These are phyloP conservation scores for Meyerozyma smithsonii DNA, from an alignment of 1,139 yeast species.

Conservation along the genomic window DNA sequence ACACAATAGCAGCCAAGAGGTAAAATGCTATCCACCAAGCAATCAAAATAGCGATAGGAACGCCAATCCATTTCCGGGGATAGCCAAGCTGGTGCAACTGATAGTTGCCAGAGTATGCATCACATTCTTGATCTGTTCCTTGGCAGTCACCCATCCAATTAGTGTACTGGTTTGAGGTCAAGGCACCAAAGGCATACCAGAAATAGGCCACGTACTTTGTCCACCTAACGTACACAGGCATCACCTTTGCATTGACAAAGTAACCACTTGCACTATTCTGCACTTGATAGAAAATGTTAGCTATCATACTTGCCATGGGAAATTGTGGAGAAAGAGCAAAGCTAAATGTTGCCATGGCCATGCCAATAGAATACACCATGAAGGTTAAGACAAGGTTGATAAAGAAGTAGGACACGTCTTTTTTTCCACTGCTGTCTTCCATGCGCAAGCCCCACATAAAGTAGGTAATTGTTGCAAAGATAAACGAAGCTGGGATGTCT, in stretches of 20 bases:
- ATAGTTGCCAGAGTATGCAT: conserved; percentile 17
- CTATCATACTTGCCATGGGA: conserved; percentile 15
- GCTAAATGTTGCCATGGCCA: conserved; percentile 19
- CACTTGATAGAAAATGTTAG: conserved; percentile 19
- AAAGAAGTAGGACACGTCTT: conserved; percentile 13
- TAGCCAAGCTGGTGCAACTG: conserved; percentile 17
- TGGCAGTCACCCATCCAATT: conserved; percentile 20
- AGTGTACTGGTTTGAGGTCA: conserved; percentile 19
- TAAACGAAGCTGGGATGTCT: conserved; percentile 17
- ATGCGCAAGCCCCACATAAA: conserved; percentile 23
- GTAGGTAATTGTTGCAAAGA: conserved; percentile 18
- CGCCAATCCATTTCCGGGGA: conserved; percentile 18
- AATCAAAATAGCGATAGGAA: conserved; percentile 17
- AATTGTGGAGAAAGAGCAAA: conserved; percentile 18
- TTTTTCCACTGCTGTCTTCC: conserved; percentile 9
- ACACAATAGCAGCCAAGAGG: conserved; percentile 11
- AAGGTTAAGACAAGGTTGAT: conserved; percentile 15
- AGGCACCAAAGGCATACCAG: conserved; percentile 24
- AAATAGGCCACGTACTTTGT: conserved; percentile 21
- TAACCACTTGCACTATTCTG: conserved; percentile 24
- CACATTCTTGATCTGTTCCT: conserved; percentile 10
- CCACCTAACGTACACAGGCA: conserved; percentile 26
- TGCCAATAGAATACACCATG: conserved; percentile 16
- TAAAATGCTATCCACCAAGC: conserved; percentile 18
- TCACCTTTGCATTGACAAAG: conserved; percentile 20